Evolutionary conservation across 108 stramenopile genomes (phyloP).

Genomic region (Cyclotella baltica): DNA sequence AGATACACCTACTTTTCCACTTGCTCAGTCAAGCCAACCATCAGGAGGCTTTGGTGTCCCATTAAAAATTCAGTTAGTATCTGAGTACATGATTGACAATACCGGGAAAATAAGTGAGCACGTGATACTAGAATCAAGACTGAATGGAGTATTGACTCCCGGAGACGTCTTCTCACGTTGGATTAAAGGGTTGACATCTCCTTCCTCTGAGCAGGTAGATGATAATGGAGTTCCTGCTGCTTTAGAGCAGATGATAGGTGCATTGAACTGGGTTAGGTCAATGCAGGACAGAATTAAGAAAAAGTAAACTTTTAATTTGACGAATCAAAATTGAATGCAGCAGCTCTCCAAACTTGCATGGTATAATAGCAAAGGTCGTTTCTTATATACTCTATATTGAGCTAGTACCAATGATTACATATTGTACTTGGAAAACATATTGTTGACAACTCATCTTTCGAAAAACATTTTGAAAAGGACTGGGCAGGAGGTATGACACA

Average conservation of each 20-base stretch:
- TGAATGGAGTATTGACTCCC: conserved; percentile 80
- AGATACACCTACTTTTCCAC: conserved; percentile 35
- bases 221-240: conserved; percentile 23
- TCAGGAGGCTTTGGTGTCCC: conserved; percentile 52
- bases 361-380: no score
- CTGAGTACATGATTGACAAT: conserved; percentile 65
- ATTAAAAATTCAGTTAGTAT: conserved; percentile 65
- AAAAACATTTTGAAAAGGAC: background rate
- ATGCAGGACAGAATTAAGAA: conserved; percentile 32
- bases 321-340: no score
- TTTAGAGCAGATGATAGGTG: conserved; percentile 37
- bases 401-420: no score
- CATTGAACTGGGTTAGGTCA: conserved; percentile 40
- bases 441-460: background rate
- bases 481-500: no score
- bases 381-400: background rate
- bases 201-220: conserved; percentile 5
- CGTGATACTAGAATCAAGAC: conserved; percentile 66
- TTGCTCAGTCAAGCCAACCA: conserved; percentile 19
- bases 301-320: background rate
- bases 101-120: conserved; percentile 68
- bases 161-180: conserved; percentile 71
- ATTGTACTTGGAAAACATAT: background rate
- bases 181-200: conserved; percentile 51
- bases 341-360: no score